These are phyloP conservation scores for Taiwanofungus camphoratus DNA, from an alignment of 1,284 basidiomycete genomes.

Conservation along the genomic window DNA sequence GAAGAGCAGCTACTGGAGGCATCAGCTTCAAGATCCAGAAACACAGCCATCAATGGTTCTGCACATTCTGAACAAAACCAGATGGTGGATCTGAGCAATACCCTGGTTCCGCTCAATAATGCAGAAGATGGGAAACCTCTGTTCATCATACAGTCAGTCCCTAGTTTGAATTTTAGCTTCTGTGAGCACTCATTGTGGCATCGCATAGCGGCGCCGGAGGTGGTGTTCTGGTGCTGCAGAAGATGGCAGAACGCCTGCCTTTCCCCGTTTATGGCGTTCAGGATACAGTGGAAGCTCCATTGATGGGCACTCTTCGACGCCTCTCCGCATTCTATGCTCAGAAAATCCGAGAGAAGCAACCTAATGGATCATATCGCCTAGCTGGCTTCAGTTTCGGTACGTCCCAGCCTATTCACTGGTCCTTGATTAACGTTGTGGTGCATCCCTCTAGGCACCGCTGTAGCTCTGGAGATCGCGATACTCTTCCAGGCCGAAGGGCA, in stretches of 20 bases:
- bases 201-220: constrained; percentile 14
- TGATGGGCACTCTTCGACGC: constrained; percentile 8
- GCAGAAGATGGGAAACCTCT: neutral
- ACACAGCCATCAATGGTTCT: too few species aligned
- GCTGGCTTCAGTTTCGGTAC: constrained; percentile 13
- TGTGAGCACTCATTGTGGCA: too few species aligned
- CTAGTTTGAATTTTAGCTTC: too few species aligned
- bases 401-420: neutral
- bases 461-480: constrained; percentile 7
- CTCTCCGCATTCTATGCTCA: constrained; percentile 11
- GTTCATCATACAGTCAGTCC: neutral
- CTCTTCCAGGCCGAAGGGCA: constrained; percentile 7
- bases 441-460: constrained; percentile 2
- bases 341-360: constrained; percentile 11
- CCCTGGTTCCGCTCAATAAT: neutral
- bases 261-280: constrained; percentile 13
- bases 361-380: constrained; percentile 9
- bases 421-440: neutral
- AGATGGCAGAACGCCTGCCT: constrained; percentile 7
- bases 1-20: constrained; percentile 7
- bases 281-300: constrained; percentile 12
- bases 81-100: neutral
- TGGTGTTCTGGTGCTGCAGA: constrained; percentile 11
- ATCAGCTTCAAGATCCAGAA: too few species aligned
- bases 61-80: neutral